Base-by-base conservation (phyloP, 306 rosid genomes). In the Adenanthera pavonina region DNA sequence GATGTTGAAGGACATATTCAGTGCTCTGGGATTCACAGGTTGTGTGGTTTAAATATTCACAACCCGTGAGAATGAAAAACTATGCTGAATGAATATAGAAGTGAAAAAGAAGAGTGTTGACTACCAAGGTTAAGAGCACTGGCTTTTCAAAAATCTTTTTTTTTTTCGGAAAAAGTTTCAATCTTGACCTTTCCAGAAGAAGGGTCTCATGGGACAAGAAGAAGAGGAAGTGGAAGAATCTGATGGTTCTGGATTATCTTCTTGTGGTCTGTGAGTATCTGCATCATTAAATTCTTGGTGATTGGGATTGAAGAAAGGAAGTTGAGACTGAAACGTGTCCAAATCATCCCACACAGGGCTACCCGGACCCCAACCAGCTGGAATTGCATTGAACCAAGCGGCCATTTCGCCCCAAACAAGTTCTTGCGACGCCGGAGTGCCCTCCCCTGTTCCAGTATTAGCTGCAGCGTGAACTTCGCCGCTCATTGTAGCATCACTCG, bases 291-390 rank as follows among this genome's bases (percentile, higher is more conserved):
- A 43, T 8, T 85, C 56, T 54, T 86, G 92, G 17, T 88, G 89
- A 74, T 78, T 82, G 62, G 78, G 61, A 69, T 88, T 86, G 2
- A 17, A 44, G 78, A 90, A 88, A 11, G 88, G 90, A 75, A 80
- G 60, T 7, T 90, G 89, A 7, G 95, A 80, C 6, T 81, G 96
- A 53, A 89, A 64, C 5, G 90, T 61, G 82, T 94, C 97, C 62
- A 91, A 87, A 86, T 95, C 98, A 78, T 95, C 99, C 99, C 99
- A 95, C 19, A 87, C 88, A 19, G 99, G 97, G 72, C 99, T 93
- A 12, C 92, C 98, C 1, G 99, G 99, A 69, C 97, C 99, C 97
- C 95, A 95, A 84, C 90, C 89, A 11, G 92, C 92, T 11, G 99
- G 94, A 90, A 95, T 90, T 41, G 91, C 89, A 81, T 89, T 93